Conservation (phyloP, 345 rosid genomes). For the Heritiera littoralis region DNA sequence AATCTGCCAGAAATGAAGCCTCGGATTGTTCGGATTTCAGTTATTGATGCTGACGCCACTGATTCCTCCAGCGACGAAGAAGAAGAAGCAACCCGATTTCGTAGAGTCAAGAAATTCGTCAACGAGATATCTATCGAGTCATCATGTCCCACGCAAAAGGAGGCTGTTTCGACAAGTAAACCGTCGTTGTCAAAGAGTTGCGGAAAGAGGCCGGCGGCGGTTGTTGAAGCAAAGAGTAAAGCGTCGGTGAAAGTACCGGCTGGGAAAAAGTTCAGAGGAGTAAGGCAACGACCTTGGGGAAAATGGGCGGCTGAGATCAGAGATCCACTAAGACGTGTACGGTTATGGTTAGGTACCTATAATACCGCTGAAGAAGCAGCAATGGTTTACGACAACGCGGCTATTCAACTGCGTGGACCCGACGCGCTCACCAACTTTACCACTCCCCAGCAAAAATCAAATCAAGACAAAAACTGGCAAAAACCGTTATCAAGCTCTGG, state of each 20-base stretch:
- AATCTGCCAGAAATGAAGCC: conserved; percentile 29
- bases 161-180: conserved; percentile 20
- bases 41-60: conserved; percentile 81
- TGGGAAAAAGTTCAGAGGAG: conserved; percentile 77
- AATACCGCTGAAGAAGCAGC: conserved; percentile 97
- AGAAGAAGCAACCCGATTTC: not conserved
- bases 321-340: conserved; percentile 71
- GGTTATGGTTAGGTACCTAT: conserved; percentile 90
- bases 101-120: conserved; percentile 60
- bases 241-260: conserved; percentile 20
- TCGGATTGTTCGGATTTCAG: conserved; percentile 68
- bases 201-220: conserved; percentile 21
- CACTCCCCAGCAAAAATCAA: conserved; percentile 35
- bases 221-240: conserved; percentile 6
- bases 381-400: conserved; percentile 88
- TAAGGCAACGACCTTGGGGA: conserved; percentile 96
- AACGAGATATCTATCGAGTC: conserved; percentile 64
- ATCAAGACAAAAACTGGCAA: conserved; percentile 12
- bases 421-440: conserved; percentile 87
- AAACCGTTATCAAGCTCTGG: conserved; percentile 31
- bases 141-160: not conserved
- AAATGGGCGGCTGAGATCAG: conserved; percentile 99
- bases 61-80: conserved; percentile 90
- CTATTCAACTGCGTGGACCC: conserved; percentile 86
- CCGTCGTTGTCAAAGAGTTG: not conserved